Base-by-base conservation (phyloP, 768 basidiomycete species). In the Trametopsis cervina region DNA sequence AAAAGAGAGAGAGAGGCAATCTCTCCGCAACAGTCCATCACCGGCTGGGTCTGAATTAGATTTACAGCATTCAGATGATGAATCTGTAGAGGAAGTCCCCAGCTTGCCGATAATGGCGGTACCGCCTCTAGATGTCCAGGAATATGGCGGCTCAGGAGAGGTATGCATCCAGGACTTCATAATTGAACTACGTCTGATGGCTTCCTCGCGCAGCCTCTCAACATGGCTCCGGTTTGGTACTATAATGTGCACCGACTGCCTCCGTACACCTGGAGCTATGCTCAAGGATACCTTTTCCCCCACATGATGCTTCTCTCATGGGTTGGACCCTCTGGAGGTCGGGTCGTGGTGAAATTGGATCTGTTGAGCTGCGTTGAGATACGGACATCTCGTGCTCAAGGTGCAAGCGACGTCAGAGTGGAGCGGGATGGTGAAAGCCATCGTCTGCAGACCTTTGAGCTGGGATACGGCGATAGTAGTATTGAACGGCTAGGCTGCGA, bases 361-460 rank as follows among this genome's bases (percentile, higher is more conserved):
- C 44, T 51, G 38, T 40, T 46, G 1, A 39, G 33, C 22, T 51
- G 50, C 50, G 43, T 51, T 44, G 50, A 51, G 39, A 18, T 51
- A 12, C 50, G 50, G 20, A 41, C 44, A 26, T 44, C 40, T 10
- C 44, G 43, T 10, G 38, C 44, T 11, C 37, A 27, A 9, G 45
- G 45, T 24, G 13, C 21, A 2, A 9, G 45, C 21, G 45, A 46
- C 36, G 36, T 46, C 13, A 11, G 39, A 3, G 39, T 51, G n/a
- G 44, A 40, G 15, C 38, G 22, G 21, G 43, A 26, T 12, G 27
- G 40, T 20, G 49, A 29, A 44, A 50, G n/a, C 49, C 24, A 22
- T 42, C 23, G 29, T 10, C 26, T 39, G 24, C 36, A 27, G 29
- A 39, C 35, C 6, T 51, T 51, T 17, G 50, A 51, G 24, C 44